Conservation (phyloP, 164 flowering plant species). For the Nymphaea colorata region DNA sequence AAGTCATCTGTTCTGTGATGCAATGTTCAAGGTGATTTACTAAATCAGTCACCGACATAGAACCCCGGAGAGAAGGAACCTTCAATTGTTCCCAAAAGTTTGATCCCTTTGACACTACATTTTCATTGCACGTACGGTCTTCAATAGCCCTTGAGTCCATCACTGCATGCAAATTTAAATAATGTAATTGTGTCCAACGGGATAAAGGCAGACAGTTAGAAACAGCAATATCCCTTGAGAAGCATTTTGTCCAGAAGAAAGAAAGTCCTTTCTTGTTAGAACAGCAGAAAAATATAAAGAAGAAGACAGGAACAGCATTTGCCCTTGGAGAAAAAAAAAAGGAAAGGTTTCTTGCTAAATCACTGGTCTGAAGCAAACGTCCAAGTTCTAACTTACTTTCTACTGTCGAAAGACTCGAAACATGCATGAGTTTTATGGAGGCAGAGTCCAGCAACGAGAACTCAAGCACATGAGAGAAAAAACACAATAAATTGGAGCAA, state of each 20-base stretch:
- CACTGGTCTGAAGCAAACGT: no score
- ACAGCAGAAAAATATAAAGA: no score
- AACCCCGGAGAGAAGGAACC: conserved; percentile 43
- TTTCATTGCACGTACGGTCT: conserved; percentile 22
- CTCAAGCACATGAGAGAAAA: no score
- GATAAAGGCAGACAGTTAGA: no score
- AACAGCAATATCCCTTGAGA: no score
- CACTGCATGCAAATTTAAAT: conserved; percentile 13
- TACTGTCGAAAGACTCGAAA: no score
- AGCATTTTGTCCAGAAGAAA: neutral
- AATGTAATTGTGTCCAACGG: neutral
- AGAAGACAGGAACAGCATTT: no score
- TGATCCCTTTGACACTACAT: conserved; percentile 13
- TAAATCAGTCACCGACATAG: conserved; percentile 74
- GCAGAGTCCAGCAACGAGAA: no score
- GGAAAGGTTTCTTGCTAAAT: neutral
- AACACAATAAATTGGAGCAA: no score
- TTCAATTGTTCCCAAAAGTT: conserved; percentile 39
- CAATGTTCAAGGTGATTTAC: conserved; percentile 56
- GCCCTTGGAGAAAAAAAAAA: neutral
- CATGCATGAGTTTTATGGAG: no score
- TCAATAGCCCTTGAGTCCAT: conserved; percentile 39
- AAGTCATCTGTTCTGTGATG: conserved; percentile 46
- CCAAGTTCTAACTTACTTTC: no score
- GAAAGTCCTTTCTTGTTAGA: neutral